Base-by-base conservation (phyloP, 225 moss, liverwort and hornwort genomes). In the Pleurozium schreberi region DNA sequence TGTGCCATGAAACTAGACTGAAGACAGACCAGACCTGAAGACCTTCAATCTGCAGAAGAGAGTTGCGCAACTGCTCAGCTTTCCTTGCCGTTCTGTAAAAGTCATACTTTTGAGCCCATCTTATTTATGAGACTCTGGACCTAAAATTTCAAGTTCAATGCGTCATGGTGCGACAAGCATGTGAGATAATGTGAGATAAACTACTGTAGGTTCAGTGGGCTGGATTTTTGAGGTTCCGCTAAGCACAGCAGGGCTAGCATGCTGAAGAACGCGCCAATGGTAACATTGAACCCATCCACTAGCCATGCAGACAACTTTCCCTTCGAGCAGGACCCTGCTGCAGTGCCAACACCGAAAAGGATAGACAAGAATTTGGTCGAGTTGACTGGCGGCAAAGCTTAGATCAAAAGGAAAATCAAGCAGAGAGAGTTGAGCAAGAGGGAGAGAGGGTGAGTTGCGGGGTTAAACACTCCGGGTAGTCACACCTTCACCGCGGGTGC, bases 71-170 rank as follows among this genome's bases (percentile, higher is more conserved):
- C 91, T 93, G 94, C 92, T 94, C 94, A 87, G 94, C 94, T 90
- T 93, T 94, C 90, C 92, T 92, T 91, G 91, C 53, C 83, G 94
- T 92, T 92, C 94, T 94, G 92, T 90, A 94, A 87, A 94, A 89
- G 86, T 87, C 82, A 87, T 87, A 86, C 58, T 76, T 90, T 92
- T 92, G 75, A 94, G 93, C 79, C 86, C 58, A 80, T 84, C 89
- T 86, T 89, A 86, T 30, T 87, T 45, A 93, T 31, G 60, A 87
- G 88, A 92, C 84, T 88, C 78, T 89, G 85, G 83, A 88, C 88
- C 84, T 88, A 88, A 81, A 43, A 33, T 85, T 57, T 70, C 82
- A 83, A 82, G 57, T 82, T 83, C 66, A 61, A 86, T 45, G 58
- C 27, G 50, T 70, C 57, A 64, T 86, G 63, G 34, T 50, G 75